These are phyloP conservation scores for Linanthus parryae DNA, from an alignment of 148 eudicot genomes.

Conservation along the genomic window DNA sequence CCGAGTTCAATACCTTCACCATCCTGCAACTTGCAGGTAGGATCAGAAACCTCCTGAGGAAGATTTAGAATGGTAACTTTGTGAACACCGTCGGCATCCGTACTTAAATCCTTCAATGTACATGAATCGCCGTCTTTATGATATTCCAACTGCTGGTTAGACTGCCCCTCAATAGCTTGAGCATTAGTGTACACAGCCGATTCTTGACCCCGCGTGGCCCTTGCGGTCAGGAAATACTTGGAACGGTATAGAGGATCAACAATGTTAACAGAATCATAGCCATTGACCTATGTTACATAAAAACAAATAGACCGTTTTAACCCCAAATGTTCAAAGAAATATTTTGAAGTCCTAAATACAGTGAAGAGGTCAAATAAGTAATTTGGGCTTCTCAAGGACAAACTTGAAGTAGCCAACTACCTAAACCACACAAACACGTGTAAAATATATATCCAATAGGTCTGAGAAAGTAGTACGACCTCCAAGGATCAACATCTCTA, in stretches of 20 bases:
- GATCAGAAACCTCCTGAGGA: constrained; percentile 44
- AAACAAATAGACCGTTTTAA: too few species aligned
- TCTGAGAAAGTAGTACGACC: too few species aligned
- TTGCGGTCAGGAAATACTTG: constrained; percentile 79
- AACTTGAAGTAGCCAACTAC: not conserved
- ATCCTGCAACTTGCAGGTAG: constrained; percentile 23
- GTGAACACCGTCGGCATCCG: constrained; percentile 34
- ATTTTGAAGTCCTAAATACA: not conserved
- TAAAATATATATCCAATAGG: too few species aligned
- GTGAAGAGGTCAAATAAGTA: not conserved
- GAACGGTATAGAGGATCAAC: constrained; percentile 73
- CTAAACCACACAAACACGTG: not conserved
- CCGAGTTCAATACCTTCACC: constrained; percentile 19
- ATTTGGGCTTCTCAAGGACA: constrained; percentile 9
- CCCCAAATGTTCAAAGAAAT: not conserved
- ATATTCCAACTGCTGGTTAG: constrained; percentile 18
- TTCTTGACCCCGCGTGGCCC: constrained; percentile 31
- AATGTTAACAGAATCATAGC: constrained; percentile 59
- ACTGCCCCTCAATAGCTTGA: constrained; percentile 19
- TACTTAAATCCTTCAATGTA: constrained; percentile 13
- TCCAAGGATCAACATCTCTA: too few species aligned
- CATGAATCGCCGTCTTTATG: constrained; percentile 13
- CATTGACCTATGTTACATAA: constrained; percentile 48
- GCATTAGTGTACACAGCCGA: too few species aligned
- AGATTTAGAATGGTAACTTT: constrained; percentile 68